Conservation (phyloP, 768 basidiomycete genomes). For the Calocybe indica region DNA sequence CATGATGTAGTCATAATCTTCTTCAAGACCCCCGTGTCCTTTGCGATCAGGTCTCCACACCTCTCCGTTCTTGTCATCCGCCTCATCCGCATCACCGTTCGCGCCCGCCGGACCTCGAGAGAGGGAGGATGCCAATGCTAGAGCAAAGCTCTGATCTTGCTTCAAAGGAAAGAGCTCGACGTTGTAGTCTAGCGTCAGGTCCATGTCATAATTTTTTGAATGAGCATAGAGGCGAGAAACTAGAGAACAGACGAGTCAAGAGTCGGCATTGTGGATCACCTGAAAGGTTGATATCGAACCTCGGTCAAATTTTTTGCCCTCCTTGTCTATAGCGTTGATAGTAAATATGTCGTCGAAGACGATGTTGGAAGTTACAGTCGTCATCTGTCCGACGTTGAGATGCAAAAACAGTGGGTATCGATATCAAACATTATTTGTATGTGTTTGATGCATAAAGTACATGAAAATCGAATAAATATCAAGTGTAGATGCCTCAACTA, state of each 20-base stretch:
- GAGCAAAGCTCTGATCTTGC: slow-evolving; percentile 65
- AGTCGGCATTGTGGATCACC: neutral
- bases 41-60: slow-evolving; percentile 86
- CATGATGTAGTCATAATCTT: slow-evolving; percentile 99
- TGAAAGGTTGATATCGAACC: slow-evolving; percentile 42
- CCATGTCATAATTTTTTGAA: slow-evolving; percentile 90
- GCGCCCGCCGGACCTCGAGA: slow-evolving; percentile 42
- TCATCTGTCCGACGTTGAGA: slow-evolving; percentile 30
- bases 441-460: neutral
- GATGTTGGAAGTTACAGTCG: slow-evolving; percentile 60
- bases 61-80: slow-evolving; percentile 68
- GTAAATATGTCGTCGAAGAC: slow-evolving; percentile 94
- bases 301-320: slow-evolving; percentile 97
- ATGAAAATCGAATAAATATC: neutral
- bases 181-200: slow-evolving; percentile 91
- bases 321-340: slow-evolving; percentile 78
- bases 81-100: slow-evolving; percentile 42
- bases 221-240: slow-evolving; percentile 89
- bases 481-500: neutral
- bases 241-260: slow-evolving; percentile 21
- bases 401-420: neutral
- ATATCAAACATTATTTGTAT: slow-evolving; percentile 1
- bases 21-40: slow-evolving; percentile 76
- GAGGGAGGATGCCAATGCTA: slow-evolving; percentile 83
- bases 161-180: slow-evolving; percentile 80